Conservation (phyloP, 1,139 yeast genomes). For the Eremothecium gossypii region DNA sequence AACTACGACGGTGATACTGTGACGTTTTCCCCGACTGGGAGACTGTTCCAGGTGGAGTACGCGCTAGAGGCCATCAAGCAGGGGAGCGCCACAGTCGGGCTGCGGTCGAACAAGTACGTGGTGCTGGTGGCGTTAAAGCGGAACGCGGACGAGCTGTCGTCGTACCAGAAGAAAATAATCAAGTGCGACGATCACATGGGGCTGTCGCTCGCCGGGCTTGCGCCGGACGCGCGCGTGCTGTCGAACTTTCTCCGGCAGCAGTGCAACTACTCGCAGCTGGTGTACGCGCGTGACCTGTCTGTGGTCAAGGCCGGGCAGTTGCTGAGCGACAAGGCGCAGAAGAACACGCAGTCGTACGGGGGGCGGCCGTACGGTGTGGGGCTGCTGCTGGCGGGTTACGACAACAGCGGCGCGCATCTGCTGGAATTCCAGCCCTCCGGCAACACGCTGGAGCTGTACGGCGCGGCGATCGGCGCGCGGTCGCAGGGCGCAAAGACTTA, state of each 20-base stretch:
- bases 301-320: constrained; percentile 76
- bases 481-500: constrained; percentile 98
- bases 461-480: constrained; percentile 96
- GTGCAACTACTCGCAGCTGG: constrained; percentile 79
- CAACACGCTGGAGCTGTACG: constrained; percentile 79
- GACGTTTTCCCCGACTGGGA: constrained; percentile 94
- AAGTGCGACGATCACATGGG: constrained; percentile 92
- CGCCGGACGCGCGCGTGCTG: constrained; percentile 94
- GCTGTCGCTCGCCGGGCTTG: constrained; percentile 90
- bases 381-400: constrained; percentile 80
- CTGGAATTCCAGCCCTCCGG: constrained; percentile 97
- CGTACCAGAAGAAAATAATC: constrained; percentile 89
- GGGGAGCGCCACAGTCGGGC: constrained; percentile 95
- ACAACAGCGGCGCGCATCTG: constrained; percentile 88
- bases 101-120: constrained; percentile 76
- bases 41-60: constrained; percentile 89
- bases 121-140: constrained; percentile 91
- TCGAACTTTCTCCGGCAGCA: constrained; percentile 85
- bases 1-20: constrained; percentile 97
- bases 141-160: constrained; percentile 94
- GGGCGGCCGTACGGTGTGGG: constrained; percentile 98
- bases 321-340: constrained; percentile 94
- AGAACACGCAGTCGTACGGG: constrained; percentile 91
- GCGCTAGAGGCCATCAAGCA: constrained; percentile 97
- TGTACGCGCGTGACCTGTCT: constrained; percentile 81